phyloP scores from a whole-genome alignment of 345 rosid species.

The Kandelia obovata region DNA sequence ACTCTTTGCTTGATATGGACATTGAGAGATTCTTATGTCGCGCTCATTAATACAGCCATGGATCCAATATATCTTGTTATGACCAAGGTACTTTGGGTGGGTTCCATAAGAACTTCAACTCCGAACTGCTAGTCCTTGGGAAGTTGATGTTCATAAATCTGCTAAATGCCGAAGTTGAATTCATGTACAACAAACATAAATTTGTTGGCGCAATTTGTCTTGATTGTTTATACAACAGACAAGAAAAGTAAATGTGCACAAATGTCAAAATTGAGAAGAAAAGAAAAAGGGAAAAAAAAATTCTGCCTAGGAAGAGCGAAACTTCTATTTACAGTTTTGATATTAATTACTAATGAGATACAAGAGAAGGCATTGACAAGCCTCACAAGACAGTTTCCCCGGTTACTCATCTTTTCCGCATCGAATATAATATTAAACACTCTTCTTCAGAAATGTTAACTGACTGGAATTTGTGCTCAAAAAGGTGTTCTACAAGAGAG shows the following conservation, averaged over 20 bases:
- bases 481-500: not conserved
- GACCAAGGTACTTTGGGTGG: too few species aligned
- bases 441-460: not conserved
- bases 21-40: not conserved
- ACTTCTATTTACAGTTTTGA: conserved; percentile 33
- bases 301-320: not conserved
- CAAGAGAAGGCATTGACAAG: not conserved
- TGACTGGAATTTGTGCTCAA: not conserved
- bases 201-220: conserved; percentile 13
- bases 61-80: too few species aligned
- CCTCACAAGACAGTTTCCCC: not conserved
- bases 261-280: not conserved
- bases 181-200: not conserved
- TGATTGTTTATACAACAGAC: conserved; percentile 18
- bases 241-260: conserved; percentile 7
- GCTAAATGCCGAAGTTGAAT: not conserved
- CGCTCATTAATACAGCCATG: too few species aligned
- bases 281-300: not conserved
- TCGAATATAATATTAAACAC: not conserved
- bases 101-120: too few species aligned
- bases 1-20: not conserved
- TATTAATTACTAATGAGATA: conserved; percentile 2
- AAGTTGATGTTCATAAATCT: too few species aligned
- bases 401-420: not conserved
- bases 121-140: too few species aligned